Evolutionary conservation across 2,329 filamentous ascomycete species (phyloP).

Genomic region (Microdochium trichocladiopsis): DNA sequence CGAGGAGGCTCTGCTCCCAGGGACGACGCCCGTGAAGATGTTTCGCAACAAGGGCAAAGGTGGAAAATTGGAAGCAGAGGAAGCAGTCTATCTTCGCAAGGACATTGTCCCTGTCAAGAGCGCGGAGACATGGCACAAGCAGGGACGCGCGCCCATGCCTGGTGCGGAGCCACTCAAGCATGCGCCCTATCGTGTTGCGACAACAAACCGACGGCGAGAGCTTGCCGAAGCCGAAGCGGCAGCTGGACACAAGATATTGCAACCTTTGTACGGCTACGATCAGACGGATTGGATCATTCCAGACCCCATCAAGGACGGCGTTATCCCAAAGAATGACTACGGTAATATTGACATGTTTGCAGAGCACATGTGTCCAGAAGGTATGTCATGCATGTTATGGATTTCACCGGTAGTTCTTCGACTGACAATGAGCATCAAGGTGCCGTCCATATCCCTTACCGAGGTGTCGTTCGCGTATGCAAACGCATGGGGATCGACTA

Average conservation of each 20-base stretch:
- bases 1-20: constrained; percentile 76
- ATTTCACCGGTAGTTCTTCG: background rate
- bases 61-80: constrained; percentile 57
- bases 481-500: constrained; percentile 80
- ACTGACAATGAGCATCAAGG: constrained; percentile 33
- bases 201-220: constrained; percentile 77
- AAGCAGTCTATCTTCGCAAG: constrained; percentile 71
- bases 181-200: constrained; percentile 87
- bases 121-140: constrained; percentile 95
- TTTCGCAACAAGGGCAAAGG: constrained; percentile 74
- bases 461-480: constrained; percentile 72
- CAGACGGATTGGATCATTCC: constrained; percentile 98
- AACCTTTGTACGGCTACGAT: constrained; percentile 74
- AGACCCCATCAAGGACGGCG: constrained; percentile 69
- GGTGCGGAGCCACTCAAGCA: constrained; percentile 74
- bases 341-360: constrained; percentile 97
- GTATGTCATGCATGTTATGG: constrained; percentile 14
- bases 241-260: constrained; percentile 75
- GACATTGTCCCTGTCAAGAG: constrained; percentile 85
- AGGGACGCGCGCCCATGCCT: constrained; percentile 68
- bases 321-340: constrained; percentile 90
- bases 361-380: constrained; percentile 78
- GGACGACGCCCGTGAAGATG: constrained; percentile 61
- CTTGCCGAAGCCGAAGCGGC: constrained; percentile 77
- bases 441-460: constrained; percentile 75